Conservation (phyloP, 345 rosid species). For the Camelina neglecta region DNA sequence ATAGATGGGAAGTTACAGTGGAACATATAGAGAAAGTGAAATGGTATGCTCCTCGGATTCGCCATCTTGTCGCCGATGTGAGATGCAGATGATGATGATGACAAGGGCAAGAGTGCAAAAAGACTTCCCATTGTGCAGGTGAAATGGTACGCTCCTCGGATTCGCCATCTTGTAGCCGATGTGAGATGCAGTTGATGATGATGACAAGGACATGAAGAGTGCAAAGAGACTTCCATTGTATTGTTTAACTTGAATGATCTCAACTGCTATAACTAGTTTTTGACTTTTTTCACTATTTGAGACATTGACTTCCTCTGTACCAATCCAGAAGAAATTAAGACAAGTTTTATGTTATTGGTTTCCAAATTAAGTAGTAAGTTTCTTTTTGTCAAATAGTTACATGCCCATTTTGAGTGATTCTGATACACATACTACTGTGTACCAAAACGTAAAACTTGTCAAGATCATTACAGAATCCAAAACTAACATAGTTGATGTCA, state of each 20-base stretch:
- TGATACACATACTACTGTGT: neutral
- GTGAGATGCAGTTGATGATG: slow-evolving; percentile 59
- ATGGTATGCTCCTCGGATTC: slow-evolving; percentile 94
- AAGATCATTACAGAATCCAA: neutral
- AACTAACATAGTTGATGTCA: neutral
- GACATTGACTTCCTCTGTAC: neutral
- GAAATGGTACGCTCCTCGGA: slow-evolving; percentile 93
- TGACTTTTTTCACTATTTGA: neutral
- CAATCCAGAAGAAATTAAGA: neutral
- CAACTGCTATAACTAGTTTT: neutral
- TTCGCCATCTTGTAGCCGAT: slow-evolving; percentile 91
- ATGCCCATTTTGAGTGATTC: neutral
- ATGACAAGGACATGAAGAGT: neutral
- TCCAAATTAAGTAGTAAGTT: too few relatives aligned
- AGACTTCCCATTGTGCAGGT: slow-evolving; percentile 45
- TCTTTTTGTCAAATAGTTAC: neutral
- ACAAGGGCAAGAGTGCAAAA: neutral
- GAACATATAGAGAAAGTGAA: slow-evolving; percentile 87
- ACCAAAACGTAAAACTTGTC: neutral
- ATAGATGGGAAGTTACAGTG: slow-evolving; percentile 67
- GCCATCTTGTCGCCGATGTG: slow-evolving; percentile 90
- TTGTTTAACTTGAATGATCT: slow-evolving; percentile 27
- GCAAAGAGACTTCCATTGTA: slow-evolving; percentile 21
- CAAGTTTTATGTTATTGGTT: too few relatives aligned
- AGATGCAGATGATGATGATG: slow-evolving; percentile 53